Conservation (phyloP, 208 protist species). For the Crithidia sp. region DNA sequence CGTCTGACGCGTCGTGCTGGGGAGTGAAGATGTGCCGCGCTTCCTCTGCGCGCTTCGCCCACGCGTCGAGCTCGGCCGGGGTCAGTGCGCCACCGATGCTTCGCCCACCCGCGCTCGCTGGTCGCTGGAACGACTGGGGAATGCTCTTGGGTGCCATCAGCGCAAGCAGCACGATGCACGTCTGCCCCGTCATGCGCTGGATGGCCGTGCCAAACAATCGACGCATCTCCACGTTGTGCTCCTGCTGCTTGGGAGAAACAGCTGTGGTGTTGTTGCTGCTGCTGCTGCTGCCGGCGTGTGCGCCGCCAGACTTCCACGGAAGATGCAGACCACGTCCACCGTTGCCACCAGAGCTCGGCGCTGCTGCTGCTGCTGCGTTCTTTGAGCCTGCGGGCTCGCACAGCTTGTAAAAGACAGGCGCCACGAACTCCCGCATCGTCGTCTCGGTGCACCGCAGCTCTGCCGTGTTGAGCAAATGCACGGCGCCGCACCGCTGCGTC, state of each 20-base stretch:
- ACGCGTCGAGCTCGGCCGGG: conserved; percentile 17
- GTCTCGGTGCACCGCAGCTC: conserved; percentile 48
- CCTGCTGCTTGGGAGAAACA: conserved; percentile 2
- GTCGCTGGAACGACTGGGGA: conserved; percentile 13
- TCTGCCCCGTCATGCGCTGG: conserved; percentile 46
- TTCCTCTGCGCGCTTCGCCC: conserved; percentile 13
- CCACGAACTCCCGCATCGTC: conserved; percentile 36
- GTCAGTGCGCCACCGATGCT: conserved; percentile 15
- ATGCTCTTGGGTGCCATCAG: conserved; percentile 32
- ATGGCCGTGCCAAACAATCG: conserved; percentile 34
- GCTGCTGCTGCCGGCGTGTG: neutral
- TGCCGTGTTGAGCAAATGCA: conserved; percentile 49
- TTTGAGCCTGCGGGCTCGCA: conserved; percentile 20
- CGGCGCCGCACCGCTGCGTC: conserved; percentile 27
- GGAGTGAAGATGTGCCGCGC: conserved; percentile 21
- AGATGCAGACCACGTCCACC: conserved; percentile 1
- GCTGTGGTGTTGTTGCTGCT: neutral
- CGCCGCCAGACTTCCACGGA: neutral
- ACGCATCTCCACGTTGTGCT: conserved; percentile 31
- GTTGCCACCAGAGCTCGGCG: neutral
- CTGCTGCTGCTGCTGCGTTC: neutral
- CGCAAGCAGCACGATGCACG: conserved; percentile 46
- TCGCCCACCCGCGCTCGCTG: neutral
- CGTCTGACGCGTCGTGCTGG: neutral
- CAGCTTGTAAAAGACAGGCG: conserved; percentile 36